phyloP scores from a whole-genome alignment of 441 rosid genomes.

The Jatropha podagrica region DNA sequence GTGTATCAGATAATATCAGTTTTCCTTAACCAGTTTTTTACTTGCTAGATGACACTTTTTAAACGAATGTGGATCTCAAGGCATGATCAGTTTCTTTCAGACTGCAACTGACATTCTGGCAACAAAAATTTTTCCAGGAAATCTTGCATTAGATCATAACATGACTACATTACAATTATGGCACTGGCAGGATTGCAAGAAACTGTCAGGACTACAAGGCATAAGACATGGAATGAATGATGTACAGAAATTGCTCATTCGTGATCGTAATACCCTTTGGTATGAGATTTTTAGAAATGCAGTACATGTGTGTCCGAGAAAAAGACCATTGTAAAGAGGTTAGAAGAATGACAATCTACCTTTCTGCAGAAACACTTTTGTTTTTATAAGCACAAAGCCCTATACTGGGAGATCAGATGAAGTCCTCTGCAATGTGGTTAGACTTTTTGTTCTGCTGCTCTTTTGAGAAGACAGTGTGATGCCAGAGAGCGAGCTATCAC shows the following conservation, averaged over 20 bases:
- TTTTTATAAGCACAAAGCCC: neutral
- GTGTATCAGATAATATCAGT: neutral
- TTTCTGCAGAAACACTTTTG: neutral
- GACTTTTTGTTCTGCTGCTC: conserved; percentile 5
- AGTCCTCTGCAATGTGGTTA: neutral
- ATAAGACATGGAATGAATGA: neutral
- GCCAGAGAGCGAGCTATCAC: conserved; percentile 22
- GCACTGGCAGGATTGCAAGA: neutral
- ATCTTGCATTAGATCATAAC: neutral
- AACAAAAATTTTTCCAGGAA: neutral
- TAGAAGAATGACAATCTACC: neutral
- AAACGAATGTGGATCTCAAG: neutral
- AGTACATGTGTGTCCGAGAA: neutral
- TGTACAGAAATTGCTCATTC: neutral
- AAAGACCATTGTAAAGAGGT: neutral
- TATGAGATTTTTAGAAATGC: neutral
- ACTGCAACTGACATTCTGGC: neutral
- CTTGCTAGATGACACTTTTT: neutral
- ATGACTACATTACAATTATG: neutral
- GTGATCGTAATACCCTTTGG: neutral
- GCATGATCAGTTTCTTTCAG: neutral
- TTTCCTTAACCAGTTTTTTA: neutral
- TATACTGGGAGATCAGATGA: conserved; percentile 15
- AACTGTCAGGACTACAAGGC: neutral
- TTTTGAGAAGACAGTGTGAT: conserved; percentile 28